Conservation (phyloP, 2,329 filamentous ascomycete species). For the Fusarium kyushuense region DNA sequence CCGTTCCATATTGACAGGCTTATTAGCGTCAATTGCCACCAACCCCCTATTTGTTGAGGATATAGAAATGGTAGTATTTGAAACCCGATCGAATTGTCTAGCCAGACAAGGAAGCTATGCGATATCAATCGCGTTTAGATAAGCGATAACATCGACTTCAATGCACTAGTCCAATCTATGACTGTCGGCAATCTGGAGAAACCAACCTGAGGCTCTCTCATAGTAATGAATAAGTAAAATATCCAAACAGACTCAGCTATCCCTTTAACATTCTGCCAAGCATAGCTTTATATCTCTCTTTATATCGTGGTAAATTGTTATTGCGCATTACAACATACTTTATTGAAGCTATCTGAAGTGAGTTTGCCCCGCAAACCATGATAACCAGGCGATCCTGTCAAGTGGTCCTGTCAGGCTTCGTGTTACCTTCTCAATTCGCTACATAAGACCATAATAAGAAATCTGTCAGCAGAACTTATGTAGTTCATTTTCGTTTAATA, state of each 20-base stretch:
- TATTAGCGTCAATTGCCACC: not conserved
- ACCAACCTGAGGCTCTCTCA: too few relatives aligned
- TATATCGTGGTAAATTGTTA: not conserved
- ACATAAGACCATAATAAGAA: not conserved
- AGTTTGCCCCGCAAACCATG: not conserved
- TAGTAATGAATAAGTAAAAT: too few relatives aligned
- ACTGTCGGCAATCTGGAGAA: not conserved
- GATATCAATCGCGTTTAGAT: slow-evolving; percentile 7
- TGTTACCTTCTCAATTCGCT: not conserved
- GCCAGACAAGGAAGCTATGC: not conserved
- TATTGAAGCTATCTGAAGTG: not conserved
- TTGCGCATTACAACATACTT: not conserved
- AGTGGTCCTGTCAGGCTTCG: not conserved
- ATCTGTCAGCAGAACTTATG: slow-evolving; percentile 6
- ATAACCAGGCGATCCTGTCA: not conserved
- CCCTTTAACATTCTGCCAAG: accelerated
- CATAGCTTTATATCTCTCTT: accelerated
- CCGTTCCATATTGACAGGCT: not conserved
- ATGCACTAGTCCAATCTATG: not conserved
- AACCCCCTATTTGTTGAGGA: not conserved
- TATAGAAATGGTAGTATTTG: not conserved
- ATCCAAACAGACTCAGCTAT: too few relatives aligned
- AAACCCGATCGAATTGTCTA: not conserved
- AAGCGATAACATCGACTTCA: not conserved
- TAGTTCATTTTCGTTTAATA: not conserved